Evolutionary conservation across 1,139 yeast genomes (phyloP).

Genomic region (Diutina neorugosa): DNA sequence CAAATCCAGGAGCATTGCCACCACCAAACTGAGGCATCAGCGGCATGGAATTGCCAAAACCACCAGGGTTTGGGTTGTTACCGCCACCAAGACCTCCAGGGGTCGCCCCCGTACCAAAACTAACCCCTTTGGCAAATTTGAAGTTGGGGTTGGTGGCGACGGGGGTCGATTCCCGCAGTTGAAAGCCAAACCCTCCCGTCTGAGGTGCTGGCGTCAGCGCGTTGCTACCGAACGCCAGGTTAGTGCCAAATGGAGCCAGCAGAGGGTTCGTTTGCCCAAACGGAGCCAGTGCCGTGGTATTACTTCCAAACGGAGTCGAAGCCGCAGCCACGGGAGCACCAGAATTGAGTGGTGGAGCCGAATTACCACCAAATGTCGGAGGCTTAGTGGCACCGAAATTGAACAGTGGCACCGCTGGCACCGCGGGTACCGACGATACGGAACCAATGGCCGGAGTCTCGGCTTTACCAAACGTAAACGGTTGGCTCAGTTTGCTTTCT

Average conservation of each 20-base stretch:
- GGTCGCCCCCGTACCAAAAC: background rate
- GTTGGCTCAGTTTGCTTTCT: background rate
- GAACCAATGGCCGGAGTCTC: background rate
- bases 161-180: background rate
- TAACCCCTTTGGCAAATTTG: constrained; percentile 1
- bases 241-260: background rate
- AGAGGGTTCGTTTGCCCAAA: background rate
- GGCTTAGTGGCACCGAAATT: background rate
- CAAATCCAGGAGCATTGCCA: background rate
- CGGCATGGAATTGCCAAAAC: background rate
- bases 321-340: background rate
- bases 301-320: background rate
- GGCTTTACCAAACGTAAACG: background rate
- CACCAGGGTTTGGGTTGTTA: background rate
- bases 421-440: background rate
- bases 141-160: background rate
- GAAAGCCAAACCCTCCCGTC: background rate
- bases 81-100: background rate
- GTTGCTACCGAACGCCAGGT: background rate
- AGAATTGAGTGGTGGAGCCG: background rate
- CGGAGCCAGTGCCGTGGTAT: background rate
- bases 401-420: background rate
- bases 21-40: background rate
- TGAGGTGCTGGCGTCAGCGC: constrained; percentile 1
- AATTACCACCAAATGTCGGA: background rate